Conservation (phyloP, 306 rosid genomes). For the Vigna radiata region DNA sequence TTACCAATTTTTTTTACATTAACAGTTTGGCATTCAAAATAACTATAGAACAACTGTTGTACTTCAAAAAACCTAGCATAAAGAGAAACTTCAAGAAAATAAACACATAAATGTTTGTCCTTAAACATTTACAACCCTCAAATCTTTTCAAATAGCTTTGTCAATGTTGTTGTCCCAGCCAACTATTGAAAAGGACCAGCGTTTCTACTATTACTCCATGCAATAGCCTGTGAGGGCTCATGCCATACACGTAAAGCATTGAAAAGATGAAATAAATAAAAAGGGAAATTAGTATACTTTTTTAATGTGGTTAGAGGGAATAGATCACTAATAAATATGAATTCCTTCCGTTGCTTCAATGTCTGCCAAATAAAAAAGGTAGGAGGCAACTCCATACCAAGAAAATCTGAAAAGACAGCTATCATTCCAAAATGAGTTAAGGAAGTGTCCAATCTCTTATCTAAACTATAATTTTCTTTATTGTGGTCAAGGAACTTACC, state of each 20-base stretch:
- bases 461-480: background rate
- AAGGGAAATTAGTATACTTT: background rate
- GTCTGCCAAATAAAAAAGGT: background rate
- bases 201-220: background rate
- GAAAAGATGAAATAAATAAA: background rate
- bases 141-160: constrained; percentile 19
- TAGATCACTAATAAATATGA: constrained; percentile 16
- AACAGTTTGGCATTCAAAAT: background rate
- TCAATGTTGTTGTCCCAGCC: background rate
- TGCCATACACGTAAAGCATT: background rate
- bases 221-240: background rate
- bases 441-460: constrained; percentile 5
- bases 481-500: constrained; percentile 59
- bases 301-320: background rate
- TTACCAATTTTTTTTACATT: background rate
- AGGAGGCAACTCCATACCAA: constrained; percentile 8
- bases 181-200: background rate
- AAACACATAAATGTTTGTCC: constrained; percentile 21
- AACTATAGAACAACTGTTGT: constrained; percentile 9
- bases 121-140: background rate
- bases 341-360: constrained; percentile 1
- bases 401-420: background rate
- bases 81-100: constrained; percentile 25
- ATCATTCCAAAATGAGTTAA: constrained; percentile 7
- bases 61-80: constrained; percentile 18